Conservation (phyloP, 305 asterid species). For the Fraxinus nigra region DNA sequence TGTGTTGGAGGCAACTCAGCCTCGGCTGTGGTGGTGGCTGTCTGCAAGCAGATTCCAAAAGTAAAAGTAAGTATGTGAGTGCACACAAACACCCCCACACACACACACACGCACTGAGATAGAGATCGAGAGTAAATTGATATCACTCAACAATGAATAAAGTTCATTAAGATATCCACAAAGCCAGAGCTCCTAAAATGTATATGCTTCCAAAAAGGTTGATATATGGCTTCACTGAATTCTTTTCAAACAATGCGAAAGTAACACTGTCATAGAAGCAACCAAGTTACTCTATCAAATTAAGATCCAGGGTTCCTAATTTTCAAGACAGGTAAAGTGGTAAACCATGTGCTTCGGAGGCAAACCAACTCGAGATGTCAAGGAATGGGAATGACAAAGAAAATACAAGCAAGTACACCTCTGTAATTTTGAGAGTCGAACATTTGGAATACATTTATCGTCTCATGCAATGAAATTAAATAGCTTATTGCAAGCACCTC, state of each 20-base stretch:
- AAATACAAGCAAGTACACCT: not conserved
- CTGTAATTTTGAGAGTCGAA: not conserved
- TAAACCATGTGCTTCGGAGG: not conserved
- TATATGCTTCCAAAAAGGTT: not conserved
- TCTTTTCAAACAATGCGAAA: not conserved
- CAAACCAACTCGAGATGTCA: not conserved
- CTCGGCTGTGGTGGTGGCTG: constrained; percentile 66
- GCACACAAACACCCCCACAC: constrained; percentile 9
- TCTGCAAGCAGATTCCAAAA: constrained; percentile 34
- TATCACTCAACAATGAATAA: not conserved
- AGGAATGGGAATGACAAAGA: not conserved
- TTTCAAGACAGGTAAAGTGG: not conserved
- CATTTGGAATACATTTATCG: not conserved
- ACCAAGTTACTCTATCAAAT: not conserved
- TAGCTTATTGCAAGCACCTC: not conserved
- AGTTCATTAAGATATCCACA: not conserved
- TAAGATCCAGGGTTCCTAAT: constrained; percentile 8
- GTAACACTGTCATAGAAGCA: not conserved
- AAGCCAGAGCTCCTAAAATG: not conserved
- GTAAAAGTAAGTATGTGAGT: constrained; percentile 3
- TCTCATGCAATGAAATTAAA: not conserved
- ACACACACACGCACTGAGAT: not conserved
- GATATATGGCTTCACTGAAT: not conserved
- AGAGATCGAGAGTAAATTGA: not conserved
- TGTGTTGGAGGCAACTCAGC: constrained; percentile 81